Base-by-base conservation (phyloP, 768 basidiomycete species). In the Russula ochroleuca region DNA sequence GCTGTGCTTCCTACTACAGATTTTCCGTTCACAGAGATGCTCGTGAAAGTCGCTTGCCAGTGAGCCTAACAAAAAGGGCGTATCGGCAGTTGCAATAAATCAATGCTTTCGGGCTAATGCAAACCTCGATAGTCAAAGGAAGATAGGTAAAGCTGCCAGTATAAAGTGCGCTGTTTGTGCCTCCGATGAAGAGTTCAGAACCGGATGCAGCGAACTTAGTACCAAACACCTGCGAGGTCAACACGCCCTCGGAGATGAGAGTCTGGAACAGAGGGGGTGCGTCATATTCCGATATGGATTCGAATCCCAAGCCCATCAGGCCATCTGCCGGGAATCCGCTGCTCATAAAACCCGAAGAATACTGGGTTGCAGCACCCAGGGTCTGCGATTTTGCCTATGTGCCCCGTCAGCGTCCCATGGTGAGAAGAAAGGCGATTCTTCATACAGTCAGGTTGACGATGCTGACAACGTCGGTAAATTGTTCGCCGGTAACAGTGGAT, bases 191-290 rank as follows among this genome's bases (percentile, higher is more conserved):
- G 38, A 68, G 65, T 54, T 83, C 81, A n/a, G 81, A 78, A 23
- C 75, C 76, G 10, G 72, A 69, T 17, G 73, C 31, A 13, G 78
- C 69, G 52, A 85, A 73, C 64, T 81, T 80, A 67, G 85, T 78
- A 25, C 78, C 76, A 64, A 85, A 84, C 63, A 77, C 73, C 47
- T 76, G 68, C 35, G 76, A 67, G 8, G 74, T 63, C 2, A 76
- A 70, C 40, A 66, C 62, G 17, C 71, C 72, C 50, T 80, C 73
- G 8, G 72, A 67, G n/a, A 80, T 64, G 43, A 84, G 76, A 28
- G 78, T 79, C 58, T 81, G 76, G 70, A 75, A 73, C 55, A 70
- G 61, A 1, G 75, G 69, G 9, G 51, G 33, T 4, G 64, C 57
- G 37, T 67, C 67, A 68, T 61, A 72, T 9, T 1, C 38, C 2